Conservation (phyloP, 768 basidiomycete species). For the Russula lepida region DNA sequence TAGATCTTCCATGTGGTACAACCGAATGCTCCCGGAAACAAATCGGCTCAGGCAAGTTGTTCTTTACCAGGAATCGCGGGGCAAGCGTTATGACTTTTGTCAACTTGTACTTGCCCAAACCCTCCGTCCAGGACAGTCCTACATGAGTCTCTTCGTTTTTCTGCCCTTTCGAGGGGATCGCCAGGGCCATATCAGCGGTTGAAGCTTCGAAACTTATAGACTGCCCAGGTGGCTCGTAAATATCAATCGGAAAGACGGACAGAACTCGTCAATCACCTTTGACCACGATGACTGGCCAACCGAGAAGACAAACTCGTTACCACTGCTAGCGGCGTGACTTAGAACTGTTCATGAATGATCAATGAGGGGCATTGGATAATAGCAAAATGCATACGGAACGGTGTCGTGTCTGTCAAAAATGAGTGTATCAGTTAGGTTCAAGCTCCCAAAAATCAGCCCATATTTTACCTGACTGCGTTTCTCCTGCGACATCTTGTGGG, state of each 20-base stretch:
- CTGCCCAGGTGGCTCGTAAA: slow-evolving; percentile 30
- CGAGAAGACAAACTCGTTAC: slow-evolving; percentile 77
- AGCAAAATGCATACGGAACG: slow-evolving; percentile 64
- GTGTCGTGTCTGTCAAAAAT: slow-evolving; percentile 37
- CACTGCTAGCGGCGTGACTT: slow-evolving; percentile 70
- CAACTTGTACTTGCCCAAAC: slow-evolving; percentile 94
- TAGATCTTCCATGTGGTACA: slow-evolving; percentile 50
- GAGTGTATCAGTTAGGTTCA: neutral
- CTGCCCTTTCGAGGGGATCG: slow-evolving; percentile 54
- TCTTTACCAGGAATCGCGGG: slow-evolving; percentile 87
- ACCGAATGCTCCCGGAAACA: slow-evolving; percentile 82
- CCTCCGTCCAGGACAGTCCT: slow-evolving; percentile 89
- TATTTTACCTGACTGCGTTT: slow-evolving; percentile 49
- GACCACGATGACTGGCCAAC: slow-evolving; percentile 86
- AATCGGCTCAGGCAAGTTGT: slow-evolving; percentile 59
- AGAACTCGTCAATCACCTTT: slow-evolving; percentile 39
- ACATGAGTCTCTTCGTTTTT: slow-evolving; percentile 64
- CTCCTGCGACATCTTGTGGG: slow-evolving; percentile 79
- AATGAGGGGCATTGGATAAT: neutral
- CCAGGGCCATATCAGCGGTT: slow-evolving; percentile 78
- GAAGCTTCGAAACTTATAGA: slow-evolving; percentile 88
- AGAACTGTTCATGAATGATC: slow-evolving; percentile 48
- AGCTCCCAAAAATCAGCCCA: neutral
- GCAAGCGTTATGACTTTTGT: slow-evolving; percentile 88
- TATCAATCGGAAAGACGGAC: neutral